These are phyloP conservation scores for Talaromyces sp. DNA, from an alignment of 2,329 filamentous ascomycete genomes.

Conservation along the genomic window DNA sequence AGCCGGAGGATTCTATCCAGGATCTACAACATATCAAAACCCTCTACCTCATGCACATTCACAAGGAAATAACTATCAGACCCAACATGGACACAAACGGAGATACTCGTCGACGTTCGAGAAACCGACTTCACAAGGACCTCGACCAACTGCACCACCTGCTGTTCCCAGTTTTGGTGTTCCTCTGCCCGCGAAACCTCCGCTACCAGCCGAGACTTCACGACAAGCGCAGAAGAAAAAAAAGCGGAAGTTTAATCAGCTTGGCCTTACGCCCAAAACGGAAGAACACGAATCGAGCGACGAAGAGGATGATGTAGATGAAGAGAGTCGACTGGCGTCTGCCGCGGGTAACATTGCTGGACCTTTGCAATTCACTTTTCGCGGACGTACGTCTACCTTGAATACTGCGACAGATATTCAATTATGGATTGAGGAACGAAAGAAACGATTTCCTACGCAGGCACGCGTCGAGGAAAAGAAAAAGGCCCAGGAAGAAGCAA, in stretches of 20 bases:
- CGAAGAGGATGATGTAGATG: conserved; percentile 45
- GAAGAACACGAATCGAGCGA: conserved; percentile 47
- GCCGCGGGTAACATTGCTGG: conserved; percentile 22
- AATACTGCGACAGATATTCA: conserved; percentile 64
- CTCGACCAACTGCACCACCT: conserved; percentile 39
- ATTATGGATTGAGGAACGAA: conserved; percentile 77
- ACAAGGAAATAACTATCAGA: conserved; percentile 21
- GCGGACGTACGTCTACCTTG: conserved; percentile 53
- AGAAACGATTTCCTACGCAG: conserved; percentile 74
- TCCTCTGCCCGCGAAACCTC: conserved; percentile 43
- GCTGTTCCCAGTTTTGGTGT: conserved; percentile 45
- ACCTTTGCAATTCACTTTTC: conserved; percentile 53
- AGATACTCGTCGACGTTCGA: conserved; percentile 37
- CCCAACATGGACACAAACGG: conserved; percentile 33
- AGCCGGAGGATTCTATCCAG: conserved; percentile 47
- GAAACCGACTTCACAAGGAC: conserved; percentile 30
- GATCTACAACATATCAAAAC: conserved; percentile 28
- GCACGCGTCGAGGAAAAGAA: conserved; percentile 62
- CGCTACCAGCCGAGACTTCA: conserved; percentile 32
- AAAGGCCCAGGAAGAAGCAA: conserved; percentile 63
- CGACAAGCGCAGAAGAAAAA: conserved; percentile 38
- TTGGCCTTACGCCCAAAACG: conserved; percentile 46
- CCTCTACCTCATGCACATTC: conserved; percentile 23
- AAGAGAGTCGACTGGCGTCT: conserved; percentile 41
- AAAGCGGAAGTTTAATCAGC: conserved; percentile 45